phyloP scores from a whole-genome alignment of 169 alveolate genomes.

The Cyclospora cayetanensis region DNA sequence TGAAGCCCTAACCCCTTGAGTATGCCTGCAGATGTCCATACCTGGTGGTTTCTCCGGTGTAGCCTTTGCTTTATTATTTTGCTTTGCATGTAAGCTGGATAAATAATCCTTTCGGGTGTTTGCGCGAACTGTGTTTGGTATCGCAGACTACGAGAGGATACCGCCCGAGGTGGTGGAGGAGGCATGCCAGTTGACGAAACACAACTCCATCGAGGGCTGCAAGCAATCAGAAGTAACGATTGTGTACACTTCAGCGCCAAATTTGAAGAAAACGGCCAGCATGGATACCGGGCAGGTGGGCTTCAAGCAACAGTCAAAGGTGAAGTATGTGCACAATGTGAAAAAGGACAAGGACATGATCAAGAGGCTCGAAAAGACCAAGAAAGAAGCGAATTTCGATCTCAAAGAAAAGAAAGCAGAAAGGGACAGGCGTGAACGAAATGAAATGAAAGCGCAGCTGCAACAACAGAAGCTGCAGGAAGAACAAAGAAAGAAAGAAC shows the following conservation, averaged over 20 bases:
- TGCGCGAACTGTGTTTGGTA: too few species aligned
- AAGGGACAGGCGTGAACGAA: slow-evolving; percentile 28
- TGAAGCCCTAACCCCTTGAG: too few species aligned
- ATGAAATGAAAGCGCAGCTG: not conserved
- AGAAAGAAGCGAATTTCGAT: not conserved
- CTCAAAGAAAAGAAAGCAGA: not conserved
- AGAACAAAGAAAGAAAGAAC: not conserved
- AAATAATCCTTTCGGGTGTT: too few species aligned
- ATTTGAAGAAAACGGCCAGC: slow-evolving; percentile 78
- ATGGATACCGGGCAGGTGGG: slow-evolving; percentile 83
- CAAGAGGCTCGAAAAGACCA: slow-evolving; percentile 38
- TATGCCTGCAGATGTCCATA: too few species aligned
- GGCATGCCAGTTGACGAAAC: slow-evolving; percentile 80
- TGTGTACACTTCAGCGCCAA: slow-evolving; percentile 85
- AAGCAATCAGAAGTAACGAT: slow-evolving; percentile 75
- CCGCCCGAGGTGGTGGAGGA: slow-evolving; percentile 68
- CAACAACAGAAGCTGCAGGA: slow-evolving; percentile 1
- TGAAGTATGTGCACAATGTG: slow-evolving; percentile 19
- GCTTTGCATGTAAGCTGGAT: too few species aligned
- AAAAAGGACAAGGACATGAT: slow-evolving; percentile 31
- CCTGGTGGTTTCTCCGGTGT: too few species aligned
- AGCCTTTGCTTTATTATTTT: too few species aligned
- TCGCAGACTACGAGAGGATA: slow-evolving; percentile 35
- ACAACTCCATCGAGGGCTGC: slow-evolving; percentile 76
- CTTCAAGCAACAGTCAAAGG: slow-evolving; percentile 39